Evolutionary conservation across 345 rosid species (phyloP).

Genomic region (Kernera saxatilis): DNA sequence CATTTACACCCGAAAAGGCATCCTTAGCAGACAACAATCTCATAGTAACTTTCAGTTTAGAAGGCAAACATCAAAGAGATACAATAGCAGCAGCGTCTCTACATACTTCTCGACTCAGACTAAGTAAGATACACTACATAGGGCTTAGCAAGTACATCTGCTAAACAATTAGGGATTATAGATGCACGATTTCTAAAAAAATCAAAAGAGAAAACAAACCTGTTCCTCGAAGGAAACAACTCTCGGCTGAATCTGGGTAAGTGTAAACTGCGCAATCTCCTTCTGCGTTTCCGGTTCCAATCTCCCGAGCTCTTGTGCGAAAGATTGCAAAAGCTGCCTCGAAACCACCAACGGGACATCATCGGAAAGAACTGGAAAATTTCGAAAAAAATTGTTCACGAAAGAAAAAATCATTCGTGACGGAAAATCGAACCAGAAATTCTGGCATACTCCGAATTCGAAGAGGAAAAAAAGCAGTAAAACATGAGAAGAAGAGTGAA

Average conservation of each 20-base stretch:
- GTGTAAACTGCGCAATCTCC: slow-evolving; percentile 85
- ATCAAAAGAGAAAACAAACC: slow-evolving; percentile 33
- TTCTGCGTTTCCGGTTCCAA: slow-evolving; percentile 76
- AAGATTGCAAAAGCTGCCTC: slow-evolving; percentile 85
- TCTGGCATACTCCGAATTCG: neutral
- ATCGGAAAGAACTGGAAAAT: slow-evolving; percentile 70
- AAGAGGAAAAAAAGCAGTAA: neutral
- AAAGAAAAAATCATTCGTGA: neutral
- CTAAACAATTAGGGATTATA: neutral
- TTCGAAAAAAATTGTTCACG: neutral
- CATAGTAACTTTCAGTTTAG: neutral
- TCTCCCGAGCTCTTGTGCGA: slow-evolving; percentile 80
- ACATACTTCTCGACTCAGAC: neutral
- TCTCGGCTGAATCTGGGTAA: slow-evolving; percentile 93
- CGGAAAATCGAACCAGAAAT: neutral
- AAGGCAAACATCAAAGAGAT: neutral
- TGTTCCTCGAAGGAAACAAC: slow-evolving; percentile 98
- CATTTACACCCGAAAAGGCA: neutral
- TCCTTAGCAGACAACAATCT: neutral
- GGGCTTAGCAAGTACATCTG: neutral
- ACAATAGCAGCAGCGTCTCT: neutral
- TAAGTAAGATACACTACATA: neutral
- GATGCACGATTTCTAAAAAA: neutral
- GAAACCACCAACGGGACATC: slow-evolving; percentile 91
- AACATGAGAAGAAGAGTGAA: neutral